Evolutionary conservation across 176 grass and related monocot genomes (phyloP).

Genomic region (Cymbopogon citratus): DNA sequence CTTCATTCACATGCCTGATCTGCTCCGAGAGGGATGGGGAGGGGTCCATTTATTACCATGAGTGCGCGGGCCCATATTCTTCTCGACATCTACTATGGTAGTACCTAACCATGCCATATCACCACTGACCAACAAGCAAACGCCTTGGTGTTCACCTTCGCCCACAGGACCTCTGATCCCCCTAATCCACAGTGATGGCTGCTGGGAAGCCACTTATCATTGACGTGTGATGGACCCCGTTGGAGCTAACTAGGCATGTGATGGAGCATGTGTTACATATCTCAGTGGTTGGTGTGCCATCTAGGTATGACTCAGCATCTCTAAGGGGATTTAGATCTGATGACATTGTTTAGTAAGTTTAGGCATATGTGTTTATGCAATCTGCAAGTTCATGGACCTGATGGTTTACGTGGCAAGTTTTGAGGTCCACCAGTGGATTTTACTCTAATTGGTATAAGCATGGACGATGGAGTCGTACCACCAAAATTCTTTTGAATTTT

Average conservation of each 20-base stretch:
- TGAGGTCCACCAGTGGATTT: neutral
- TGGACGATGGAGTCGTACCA: neutral
- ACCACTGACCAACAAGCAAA: neutral
- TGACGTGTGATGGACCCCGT: neutral
- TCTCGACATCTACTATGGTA: neutral
- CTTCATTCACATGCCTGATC: neutral
- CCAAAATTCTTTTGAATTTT: neutral
- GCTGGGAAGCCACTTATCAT: neutral
- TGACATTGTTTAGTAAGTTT: neutral
- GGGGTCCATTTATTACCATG: neutral
- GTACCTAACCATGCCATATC: neutral
- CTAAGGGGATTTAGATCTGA: neutral
- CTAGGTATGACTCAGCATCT: neutral
- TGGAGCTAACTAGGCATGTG: neutral
- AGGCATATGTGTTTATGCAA: neutral
- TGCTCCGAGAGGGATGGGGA: neutral
- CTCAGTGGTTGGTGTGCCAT: neutral
- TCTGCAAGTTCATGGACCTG: neutral
- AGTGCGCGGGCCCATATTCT: neutral
- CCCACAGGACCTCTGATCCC: neutral
- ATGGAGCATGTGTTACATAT: neutral
- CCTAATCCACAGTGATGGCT: neutral
- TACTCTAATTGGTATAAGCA: neutral
- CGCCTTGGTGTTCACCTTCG: neutral
- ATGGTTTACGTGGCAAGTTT: neutral